Base-by-base conservation (phyloP, 1,284 basidiomycete genomes). In the Moniliophthora roreri region DNA sequence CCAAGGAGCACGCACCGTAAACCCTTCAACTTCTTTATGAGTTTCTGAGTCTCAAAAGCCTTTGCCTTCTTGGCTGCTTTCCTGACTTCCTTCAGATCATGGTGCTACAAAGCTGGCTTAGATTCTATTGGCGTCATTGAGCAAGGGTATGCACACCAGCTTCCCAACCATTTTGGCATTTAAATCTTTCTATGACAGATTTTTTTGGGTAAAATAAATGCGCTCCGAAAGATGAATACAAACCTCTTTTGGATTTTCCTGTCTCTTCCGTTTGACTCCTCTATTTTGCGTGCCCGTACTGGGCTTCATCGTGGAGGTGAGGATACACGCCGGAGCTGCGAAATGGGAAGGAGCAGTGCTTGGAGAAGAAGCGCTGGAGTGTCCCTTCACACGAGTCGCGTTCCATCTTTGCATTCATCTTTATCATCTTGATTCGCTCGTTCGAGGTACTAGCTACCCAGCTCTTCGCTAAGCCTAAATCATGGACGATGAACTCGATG, bases 11-110 rank as follows among this genome's bases (percentile, higher is more conserved):
- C 70, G 55, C 56, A 89, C 88, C 85, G 75, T 20, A 87, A 66
- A 46, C 77, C 78, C 69, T 90, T 95, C 54, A 95, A 72, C 71
- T 85, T 89, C 75, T 94, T 95, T 50, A 95, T 82, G 13, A 89
- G 69, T 64, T 89, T 91, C 69, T 90, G 91, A 0, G 84, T 80
- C 71, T 97, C 95, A 59, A 92, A 92, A 0, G 82, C 75, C 67
- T 86, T 91, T 7, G 87, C 85, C 66, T 89, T 93, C 74, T 93
- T 97, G 46, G 84, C 81, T 4, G 85, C 81, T 61, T 86, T 87
- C 53, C 75, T 75, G 16, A 89, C 76, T 58, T 89, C 82, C 65
- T 79, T 85, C 49, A 86, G 62, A 57, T 80, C 78, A 61, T 90
- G 88, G 65, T 89, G 83, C 91, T 89, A 1, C 68, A 34, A 44